Conservation (phyloP, 495 filamentous ascomycete genomes). For the Neurospora discreta region DNA sequence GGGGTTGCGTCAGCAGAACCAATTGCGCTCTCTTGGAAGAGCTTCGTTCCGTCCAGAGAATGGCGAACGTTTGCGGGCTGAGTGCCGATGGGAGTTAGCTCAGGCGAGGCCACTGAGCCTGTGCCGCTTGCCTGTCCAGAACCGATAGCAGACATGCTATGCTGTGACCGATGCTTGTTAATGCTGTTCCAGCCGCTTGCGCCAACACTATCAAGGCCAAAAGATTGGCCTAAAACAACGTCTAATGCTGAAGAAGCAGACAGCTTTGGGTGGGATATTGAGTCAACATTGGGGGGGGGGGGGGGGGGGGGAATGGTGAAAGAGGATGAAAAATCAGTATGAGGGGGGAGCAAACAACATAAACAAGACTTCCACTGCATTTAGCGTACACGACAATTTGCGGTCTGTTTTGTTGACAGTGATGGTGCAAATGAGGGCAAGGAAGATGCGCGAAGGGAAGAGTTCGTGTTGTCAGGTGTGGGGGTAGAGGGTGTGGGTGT, state of each 20-base stretch:
- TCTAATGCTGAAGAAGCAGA: slow-evolving; percentile 76
- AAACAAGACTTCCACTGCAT: background rate
- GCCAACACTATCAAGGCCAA: slow-evolving; percentile 44
- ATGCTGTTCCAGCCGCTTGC: slow-evolving; percentile 52
- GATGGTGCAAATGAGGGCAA: background rate
- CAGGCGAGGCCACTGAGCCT: slow-evolving; percentile 22
- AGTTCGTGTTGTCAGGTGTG: background rate
- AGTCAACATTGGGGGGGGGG: slow-evolving; percentile 4
- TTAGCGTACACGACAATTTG: background rate
- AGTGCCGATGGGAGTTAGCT: slow-evolving; percentile 29
- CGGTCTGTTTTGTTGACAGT: background rate
- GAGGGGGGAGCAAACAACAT: slow-evolving; percentile 1
- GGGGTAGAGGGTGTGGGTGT: background rate
- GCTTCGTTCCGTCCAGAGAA: slow-evolving; percentile 36
- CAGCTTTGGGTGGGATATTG: slow-evolving; percentile 32
- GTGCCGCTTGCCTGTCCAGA: slow-evolving; percentile 23
- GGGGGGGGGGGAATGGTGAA: background rate
- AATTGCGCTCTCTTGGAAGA: slow-evolving; percentile 19
- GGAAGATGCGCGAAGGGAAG: background rate
- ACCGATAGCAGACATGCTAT: slow-evolving; percentile 63
- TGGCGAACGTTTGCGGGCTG: slow-evolving; percentile 40
- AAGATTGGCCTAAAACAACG: slow-evolving; percentile 59
- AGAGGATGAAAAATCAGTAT: background rate
- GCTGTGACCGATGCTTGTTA: slow-evolving; percentile 69
- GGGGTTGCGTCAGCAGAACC: slow-evolving; percentile 10